Conservation (phyloP, 129 eudicot species). For the Chrysanthemum seticuspe region DNA sequence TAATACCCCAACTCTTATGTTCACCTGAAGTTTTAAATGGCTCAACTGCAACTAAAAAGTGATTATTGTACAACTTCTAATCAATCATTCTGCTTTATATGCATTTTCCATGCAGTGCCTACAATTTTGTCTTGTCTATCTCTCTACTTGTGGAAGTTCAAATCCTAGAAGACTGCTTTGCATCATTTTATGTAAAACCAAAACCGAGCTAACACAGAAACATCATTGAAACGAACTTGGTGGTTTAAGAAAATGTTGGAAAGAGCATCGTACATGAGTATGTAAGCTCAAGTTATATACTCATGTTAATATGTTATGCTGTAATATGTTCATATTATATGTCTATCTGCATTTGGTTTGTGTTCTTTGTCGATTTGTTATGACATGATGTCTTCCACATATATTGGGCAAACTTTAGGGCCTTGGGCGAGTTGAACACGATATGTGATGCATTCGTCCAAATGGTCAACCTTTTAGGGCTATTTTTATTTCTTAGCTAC, state of each 20-base stretch:
- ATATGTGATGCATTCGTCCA: not conserved
- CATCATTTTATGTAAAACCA: not conserved
- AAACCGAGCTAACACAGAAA: not conserved
- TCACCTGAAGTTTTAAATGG: not conserved
- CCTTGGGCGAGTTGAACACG: not conserved
- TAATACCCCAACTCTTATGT: conserved; percentile 7
- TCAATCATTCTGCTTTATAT: not conserved
- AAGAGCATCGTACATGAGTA: not conserved
- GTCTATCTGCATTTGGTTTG: not conserved
- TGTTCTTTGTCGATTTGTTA: not conserved
- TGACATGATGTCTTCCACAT: not conserved
- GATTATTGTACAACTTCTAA: not conserved
- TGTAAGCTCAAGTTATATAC: not conserved
- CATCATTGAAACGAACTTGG: not conserved
- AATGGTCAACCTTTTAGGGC: not conserved
- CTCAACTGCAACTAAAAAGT: not conserved
- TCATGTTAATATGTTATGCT: not conserved
- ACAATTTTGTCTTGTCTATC: conserved; percentile 24
- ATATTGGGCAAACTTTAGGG: not conserved
- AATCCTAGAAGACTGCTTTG: conserved; percentile 7
- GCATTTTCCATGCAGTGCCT: conserved; percentile 21
- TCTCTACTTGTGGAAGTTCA: conserved; percentile 20
- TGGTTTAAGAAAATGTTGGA: not conserved
- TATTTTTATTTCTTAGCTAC: not conserved
- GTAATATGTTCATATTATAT: not conserved